Conservation (phyloP, 768 basidiomycete species). For the Suillus lakei region DNA sequence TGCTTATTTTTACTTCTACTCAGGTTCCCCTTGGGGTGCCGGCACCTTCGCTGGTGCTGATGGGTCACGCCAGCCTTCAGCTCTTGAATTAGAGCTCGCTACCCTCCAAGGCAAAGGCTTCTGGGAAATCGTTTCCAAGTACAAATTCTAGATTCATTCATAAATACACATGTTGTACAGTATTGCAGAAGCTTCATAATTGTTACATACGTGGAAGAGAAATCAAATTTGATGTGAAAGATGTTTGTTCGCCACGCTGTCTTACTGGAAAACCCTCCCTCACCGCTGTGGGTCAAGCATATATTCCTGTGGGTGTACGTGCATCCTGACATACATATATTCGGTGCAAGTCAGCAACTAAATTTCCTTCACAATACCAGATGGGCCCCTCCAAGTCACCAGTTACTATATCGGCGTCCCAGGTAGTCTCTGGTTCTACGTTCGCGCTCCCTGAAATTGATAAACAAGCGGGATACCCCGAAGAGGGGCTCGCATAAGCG, state of each 20-base stretch:
- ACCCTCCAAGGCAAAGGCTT: conserved; percentile 57
- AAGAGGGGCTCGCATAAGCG: neutral
- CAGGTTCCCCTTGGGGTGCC: conserved; percentile 81
- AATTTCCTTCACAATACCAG: neutral
- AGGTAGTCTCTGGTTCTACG: neutral
- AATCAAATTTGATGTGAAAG: neutral
- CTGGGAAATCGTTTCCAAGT: conserved; percentile 49
- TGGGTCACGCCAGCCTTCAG: conserved; percentile 52
- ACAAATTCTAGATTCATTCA: conserved; percentile 25
- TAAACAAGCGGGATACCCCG: neutral
- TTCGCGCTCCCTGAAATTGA: neutral
- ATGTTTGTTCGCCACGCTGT: neutral
- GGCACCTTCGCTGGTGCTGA: conserved; percentile 58
- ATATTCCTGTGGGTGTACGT: neutral
- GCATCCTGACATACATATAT: neutral
- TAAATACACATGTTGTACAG: neutral
- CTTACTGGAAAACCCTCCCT: neutral
- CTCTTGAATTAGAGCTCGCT: conserved; percentile 57
- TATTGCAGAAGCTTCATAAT: neutral
- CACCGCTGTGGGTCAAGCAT: neutral
- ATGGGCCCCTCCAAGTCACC: neutral
- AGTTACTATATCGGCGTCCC: no score
- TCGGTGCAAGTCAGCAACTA: neutral
- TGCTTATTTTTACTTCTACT: conserved; percentile 8
- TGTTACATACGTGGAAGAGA: neutral